Conservation (phyloP, 2,329 filamentous ascomycete genomes). For the Clonostachys chloroleuca region DNA sequence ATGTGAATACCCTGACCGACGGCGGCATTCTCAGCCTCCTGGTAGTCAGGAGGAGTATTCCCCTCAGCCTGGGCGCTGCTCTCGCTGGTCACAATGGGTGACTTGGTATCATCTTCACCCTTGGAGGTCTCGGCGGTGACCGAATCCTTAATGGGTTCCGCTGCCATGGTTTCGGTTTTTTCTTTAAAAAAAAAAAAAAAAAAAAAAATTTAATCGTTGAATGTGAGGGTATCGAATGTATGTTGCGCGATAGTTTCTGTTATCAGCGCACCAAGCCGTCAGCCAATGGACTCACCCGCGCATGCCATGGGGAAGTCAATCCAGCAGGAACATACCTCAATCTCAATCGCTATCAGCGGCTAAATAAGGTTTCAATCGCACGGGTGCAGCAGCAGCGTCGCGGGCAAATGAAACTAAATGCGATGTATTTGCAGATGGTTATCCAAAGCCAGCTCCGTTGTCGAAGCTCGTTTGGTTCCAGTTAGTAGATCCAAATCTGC, state of each 20-base stretch:
- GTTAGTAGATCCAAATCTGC: no score
- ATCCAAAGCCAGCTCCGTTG: no score
- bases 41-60: constrained; percentile 1
- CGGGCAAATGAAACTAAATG: no score
- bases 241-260: background rate
- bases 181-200: no score
- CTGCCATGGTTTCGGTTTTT: constrained; percentile 2
- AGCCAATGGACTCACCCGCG: no score
- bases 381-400: no score
- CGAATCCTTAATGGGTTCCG: no score
- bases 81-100: constrained; percentile 4
- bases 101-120: constrained; percentile 6
- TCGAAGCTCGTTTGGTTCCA: no score
- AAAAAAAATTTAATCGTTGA: background rate
- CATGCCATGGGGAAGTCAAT: background rate
- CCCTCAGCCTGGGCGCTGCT: constrained; percentile 1
- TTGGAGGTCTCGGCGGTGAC: constrained; percentile 10
- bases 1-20: constrained; percentile 47
- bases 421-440: constrained; percentile 2
- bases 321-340: no score
- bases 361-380: no score
- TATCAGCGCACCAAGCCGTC: no score
- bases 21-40: constrained; percentile 20
- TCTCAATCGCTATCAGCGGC: no score
- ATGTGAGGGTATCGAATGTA: background rate